These are phyloP conservation scores for Suillus fuscotomentosus DNA, from an alignment of 768 basidiomycete genomes.

Conservation along the genomic window DNA sequence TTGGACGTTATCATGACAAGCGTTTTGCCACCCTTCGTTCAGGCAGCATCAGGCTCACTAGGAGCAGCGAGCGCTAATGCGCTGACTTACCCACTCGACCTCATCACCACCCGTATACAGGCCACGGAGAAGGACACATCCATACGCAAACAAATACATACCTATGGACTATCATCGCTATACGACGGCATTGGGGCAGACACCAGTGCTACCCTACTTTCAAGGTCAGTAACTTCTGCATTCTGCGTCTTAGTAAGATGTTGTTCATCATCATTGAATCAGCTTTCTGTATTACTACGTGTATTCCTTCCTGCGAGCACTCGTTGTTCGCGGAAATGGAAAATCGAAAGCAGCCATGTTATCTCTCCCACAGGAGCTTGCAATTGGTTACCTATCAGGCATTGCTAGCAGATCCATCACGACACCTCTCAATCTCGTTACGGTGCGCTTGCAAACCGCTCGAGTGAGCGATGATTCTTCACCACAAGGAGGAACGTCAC, in stretches of 20 bases:
- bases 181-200: constrained; percentile 54
- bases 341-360: constrained; percentile 18
- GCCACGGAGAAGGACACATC: constrained; percentile 7
- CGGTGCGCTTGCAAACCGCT: constrained; percentile 51
- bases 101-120: constrained; percentile 53
- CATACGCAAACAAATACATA: constrained; percentile 26
- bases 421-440: constrained; percentile 55
- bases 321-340: constrained; percentile 38
- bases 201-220: constrained; percentile 50
- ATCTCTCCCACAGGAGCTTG: constrained; percentile 44
- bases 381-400: constrained; percentile 56
- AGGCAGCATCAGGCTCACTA: constrained; percentile 56
- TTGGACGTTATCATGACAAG: constrained; percentile 45
- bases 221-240: constrained; percentile 40
- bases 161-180: constrained; percentile 43
- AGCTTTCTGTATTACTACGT: constrained; percentile 64
- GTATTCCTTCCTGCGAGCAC: constrained; percentile 48
- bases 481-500: background rate
- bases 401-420: constrained; percentile 53
- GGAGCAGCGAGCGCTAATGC: constrained; percentile 55
- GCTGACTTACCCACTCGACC: constrained; percentile 56
- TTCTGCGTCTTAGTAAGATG: background rate
- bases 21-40: constrained; percentile 55
- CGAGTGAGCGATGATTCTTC: constrained; percentile 33
- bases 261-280: background rate